A percentile compares a stretch with the other conserved stretches of the same genome.
Evolutionary conservation across 139 green algal species (phyloP).

Genomic region (Volvox reticuliferus): DNA sequence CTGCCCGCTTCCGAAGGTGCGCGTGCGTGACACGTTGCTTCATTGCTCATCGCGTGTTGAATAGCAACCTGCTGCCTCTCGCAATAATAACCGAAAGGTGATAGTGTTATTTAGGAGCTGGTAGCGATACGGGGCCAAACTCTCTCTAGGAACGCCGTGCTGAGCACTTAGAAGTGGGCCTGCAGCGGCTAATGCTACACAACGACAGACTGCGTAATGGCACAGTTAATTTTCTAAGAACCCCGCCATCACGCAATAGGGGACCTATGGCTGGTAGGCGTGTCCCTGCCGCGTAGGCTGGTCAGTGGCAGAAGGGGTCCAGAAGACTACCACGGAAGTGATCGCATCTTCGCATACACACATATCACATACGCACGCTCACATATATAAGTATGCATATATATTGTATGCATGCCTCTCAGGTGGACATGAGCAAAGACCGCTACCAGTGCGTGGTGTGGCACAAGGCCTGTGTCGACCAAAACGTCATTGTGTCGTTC

Average conservation of each 20-base stretch:
- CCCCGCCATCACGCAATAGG: no score
- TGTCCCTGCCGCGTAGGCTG: no score
- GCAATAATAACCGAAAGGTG: neutral
- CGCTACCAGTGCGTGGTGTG: constrained; percentile 32
- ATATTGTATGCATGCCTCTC: neutral
- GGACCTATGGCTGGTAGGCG: no score
- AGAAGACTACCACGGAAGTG: no score
- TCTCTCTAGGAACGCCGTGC: neutral
- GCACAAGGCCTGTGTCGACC: constrained; percentile 29
- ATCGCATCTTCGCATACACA: neutral
- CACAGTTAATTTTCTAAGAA: no score
- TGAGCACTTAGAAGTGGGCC: neutral
- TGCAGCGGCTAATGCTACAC: neutral
- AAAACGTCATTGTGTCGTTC: constrained; percentile 34
- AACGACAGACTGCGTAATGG: no score
- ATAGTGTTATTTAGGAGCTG: neutral
- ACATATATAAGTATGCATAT: neutral
- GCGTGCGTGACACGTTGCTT: neutral
- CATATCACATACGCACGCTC: neutral
- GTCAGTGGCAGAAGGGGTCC: no score
- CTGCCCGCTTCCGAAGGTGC: neutral
- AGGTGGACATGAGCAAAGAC: constrained; percentile 40
- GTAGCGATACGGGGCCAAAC: neutral
- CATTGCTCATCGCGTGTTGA: neutral
- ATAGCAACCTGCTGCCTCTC: neutral